Percentiles rank a stretch among this genome's conserved stretches.
Conservation (phyloP, 352 stramenopile species). For the Labyrinthula sp. region DNA sequence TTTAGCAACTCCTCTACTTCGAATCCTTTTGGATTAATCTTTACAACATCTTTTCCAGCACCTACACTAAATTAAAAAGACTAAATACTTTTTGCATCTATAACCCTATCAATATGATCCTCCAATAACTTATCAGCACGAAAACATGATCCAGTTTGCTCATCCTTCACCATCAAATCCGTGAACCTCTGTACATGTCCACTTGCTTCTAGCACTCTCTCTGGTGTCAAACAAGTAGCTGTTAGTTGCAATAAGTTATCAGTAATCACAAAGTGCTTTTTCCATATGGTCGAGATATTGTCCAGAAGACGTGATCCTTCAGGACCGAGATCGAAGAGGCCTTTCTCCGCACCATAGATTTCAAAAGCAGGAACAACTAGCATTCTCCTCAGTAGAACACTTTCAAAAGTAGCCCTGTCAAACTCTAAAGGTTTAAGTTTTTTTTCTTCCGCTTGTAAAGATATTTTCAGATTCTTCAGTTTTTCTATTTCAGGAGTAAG, state of each 20-base stretch:
- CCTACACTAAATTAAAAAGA: neutral
- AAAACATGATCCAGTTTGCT: slow-evolving; percentile 85
- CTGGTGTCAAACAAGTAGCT: slow-evolving; percentile 90
- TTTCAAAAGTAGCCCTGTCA: slow-evolving; percentile 74
- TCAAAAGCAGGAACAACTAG: slow-evolving; percentile 97
- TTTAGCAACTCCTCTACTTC: slow-evolving; percentile 55
- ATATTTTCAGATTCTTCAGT: slow-evolving; percentile 74
- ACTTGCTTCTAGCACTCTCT: slow-evolving; percentile 89
- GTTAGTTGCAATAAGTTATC: slow-evolving; percentile 97
- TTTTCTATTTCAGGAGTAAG: slow-evolving; percentile 50
- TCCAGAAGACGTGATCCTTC: slow-evolving; percentile 71
- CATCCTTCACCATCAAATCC: slow-evolving; percentile 97
- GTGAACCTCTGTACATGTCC: slow-evolving; percentile 97
- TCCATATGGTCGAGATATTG: slow-evolving; percentile 84
- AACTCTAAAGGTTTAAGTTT: slow-evolving; percentile 43
- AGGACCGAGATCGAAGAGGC: slow-evolving; percentile 93
- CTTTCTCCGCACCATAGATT: slow-evolving; percentile 93
- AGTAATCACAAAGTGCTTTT: slow-evolving; percentile 89
- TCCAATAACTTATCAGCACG: slow-evolving; percentile 98
- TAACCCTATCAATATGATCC: slow-evolving; percentile 87
- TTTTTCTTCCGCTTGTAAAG: slow-evolving; percentile 47
- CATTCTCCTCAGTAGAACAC: slow-evolving; percentile 92
- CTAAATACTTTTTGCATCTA: slow-evolving; percentile 45
- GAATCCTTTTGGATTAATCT: slow-evolving; percentile 5
- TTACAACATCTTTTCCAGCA: neutral